phyloP scores from a whole-genome alignment of 352 stramenopile species.

The Detonula confervacea region DNA sequence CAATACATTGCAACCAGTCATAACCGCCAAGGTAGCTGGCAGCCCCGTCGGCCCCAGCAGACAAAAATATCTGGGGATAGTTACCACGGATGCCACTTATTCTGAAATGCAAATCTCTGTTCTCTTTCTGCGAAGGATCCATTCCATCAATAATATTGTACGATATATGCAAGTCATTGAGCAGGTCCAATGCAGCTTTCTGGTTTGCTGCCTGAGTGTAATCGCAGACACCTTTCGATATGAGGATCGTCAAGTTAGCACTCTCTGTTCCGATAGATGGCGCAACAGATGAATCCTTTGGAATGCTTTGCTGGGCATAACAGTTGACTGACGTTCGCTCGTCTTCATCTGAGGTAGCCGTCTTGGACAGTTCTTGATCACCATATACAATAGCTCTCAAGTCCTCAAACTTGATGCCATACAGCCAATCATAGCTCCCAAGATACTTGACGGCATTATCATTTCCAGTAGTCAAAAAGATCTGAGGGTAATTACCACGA shows the following conservation, averaged over 20 bases:
- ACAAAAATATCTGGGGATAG: slow-evolving; percentile 36
- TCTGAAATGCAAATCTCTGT: slow-evolving; percentile 35
- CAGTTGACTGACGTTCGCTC: too few species aligned
- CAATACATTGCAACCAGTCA: slow-evolving; percentile 13
- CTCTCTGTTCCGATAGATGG: too few species aligned
- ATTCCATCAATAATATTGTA: slow-evolving; percentile 51
- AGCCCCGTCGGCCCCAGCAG: neutral
- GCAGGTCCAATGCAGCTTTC: slow-evolving; percentile 24
- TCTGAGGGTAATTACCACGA: neutral
- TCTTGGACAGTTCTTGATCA: neutral
- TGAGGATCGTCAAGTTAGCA: slow-evolving; percentile 25
- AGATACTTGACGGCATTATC: neutral
- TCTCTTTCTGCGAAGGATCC: slow-evolving; percentile 37
- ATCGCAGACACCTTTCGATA: slow-evolving; percentile 39
- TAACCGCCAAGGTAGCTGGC: slow-evolving; percentile 4
- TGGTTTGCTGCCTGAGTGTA: slow-evolving; percentile 34
- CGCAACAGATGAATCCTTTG: too few species aligned
- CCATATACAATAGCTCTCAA: neutral
- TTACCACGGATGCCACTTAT: slow-evolving; percentile 48
- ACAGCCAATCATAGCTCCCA: neutral
- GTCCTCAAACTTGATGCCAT: neutral
- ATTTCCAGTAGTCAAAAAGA: too few species aligned
- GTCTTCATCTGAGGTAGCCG: too few species aligned
- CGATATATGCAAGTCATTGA: slow-evolving; percentile 30
- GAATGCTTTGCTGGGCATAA: too few species aligned